Conservation (phyloP, 129 eudicot species). For the Flaveria trinervia region DNA sequence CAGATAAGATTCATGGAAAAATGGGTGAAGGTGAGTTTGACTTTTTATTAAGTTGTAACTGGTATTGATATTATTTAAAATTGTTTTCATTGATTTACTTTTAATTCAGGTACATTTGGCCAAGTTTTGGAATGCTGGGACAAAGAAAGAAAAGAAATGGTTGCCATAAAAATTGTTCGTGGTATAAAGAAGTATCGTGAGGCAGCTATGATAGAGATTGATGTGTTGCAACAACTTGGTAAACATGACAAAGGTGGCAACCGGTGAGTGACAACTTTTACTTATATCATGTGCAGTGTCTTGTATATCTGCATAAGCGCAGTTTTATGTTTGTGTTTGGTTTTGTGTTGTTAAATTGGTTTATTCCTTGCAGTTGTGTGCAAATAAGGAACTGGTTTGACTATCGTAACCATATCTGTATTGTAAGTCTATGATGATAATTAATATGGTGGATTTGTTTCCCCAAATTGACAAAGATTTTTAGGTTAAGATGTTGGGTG, state of each 20-base stretch:
- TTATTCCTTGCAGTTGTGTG: conserved; percentile 98
- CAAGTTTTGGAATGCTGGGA: conserved; percentile 95
- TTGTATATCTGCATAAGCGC: conserved; percentile 60
- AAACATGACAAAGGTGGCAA: conserved; percentile 85
- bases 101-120: conserved; percentile 70
- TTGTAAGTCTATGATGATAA: conserved; percentile 70
- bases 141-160: conserved; percentile 81
- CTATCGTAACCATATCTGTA: conserved; percentile 99
- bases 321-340: conserved; percentile 25
- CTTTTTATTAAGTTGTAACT: not conserved
- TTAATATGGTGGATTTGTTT: conserved; percentile 74
- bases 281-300: not conserved
- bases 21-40: conserved; percentile 78
- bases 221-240: conserved; percentile 84
- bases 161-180: conserved; percentile 80
- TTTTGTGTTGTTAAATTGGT: conserved; percentile 58
- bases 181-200: conserved; percentile 85
- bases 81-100: not conserved
- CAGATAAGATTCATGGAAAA: conserved; percentile 86
- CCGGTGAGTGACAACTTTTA: conserved; percentile 57
- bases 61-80: not conserved
- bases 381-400: conserved; percentile 99
- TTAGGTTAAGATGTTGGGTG: conserved; percentile 69
- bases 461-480: conserved; percentile 58
- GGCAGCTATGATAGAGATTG: conserved; percentile 91